Evolutionary conservation across 2,329 filamentous ascomycete species (phyloP).

Genomic region (Hymenoscyphus linearis): DNA sequence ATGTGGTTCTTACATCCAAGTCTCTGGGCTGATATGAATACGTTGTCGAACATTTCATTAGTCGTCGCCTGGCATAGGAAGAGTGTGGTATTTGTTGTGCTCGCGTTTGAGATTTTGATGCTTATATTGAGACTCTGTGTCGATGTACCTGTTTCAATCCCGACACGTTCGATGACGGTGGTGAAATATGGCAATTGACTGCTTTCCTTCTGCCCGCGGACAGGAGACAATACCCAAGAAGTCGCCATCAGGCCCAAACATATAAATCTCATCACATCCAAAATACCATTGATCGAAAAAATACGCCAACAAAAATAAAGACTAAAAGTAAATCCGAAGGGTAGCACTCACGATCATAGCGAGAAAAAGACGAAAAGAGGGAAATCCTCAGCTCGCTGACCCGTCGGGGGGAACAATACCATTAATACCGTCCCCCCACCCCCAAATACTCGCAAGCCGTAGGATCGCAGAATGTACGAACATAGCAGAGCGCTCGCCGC

Average conservation of each 20-base stretch:
- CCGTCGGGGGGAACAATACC: background rate
- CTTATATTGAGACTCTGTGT: background rate
- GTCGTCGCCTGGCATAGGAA: background rate
- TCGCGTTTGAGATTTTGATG: background rate
- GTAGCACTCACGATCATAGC: background rate
- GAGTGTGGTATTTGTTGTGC: background rate
- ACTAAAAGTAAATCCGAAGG: background rate
- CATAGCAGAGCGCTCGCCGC: background rate
- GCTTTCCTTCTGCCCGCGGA: background rate
- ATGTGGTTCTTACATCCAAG: background rate
- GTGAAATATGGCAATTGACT: background rate
- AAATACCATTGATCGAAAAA: background rate
- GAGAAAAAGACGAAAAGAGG: constrained; percentile 8
- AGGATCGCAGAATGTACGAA: background rate
- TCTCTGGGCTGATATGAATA: background rate
- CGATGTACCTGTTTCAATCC: background rate
- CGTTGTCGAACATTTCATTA: background rate
- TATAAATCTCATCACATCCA: background rate
- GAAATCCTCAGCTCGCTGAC: constrained; percentile 5
- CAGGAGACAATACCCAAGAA: background rate
- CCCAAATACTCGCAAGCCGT: background rate
- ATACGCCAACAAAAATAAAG: background rate
- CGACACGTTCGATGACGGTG: too few species aligned
- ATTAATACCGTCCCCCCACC: background rate
- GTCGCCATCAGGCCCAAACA: background rate